A percentile compares a stretch with the other conserved stretches of the same genome.
Evolutionary conservation across 441 rosid genomes (phyloP).

Genomic region (Adansonia madagascariensis): DNA sequence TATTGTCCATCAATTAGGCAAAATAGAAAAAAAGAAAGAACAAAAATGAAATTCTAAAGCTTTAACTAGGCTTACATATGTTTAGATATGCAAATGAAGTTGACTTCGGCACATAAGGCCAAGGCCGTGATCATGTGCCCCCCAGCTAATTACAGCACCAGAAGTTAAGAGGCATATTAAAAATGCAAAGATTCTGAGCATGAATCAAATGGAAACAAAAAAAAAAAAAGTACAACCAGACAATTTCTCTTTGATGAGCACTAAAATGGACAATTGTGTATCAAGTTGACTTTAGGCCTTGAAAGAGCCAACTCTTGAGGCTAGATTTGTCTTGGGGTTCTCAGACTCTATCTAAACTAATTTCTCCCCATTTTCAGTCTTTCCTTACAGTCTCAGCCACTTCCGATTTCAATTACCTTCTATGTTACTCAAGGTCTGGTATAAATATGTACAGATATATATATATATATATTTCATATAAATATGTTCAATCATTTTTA

Average conservation of each 20-base stretch:
- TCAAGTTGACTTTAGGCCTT: conserved; percentile 22
- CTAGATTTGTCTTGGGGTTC: not conserved
- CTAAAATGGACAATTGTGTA: conserved; percentile 8
- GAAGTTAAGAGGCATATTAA: too few species aligned
- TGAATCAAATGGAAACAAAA: conserved; percentile 1
- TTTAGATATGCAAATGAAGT: conserved; percentile 16
- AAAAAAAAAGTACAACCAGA: not conserved
- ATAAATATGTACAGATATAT: too few species aligned
- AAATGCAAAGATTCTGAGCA: not conserved
- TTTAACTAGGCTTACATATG: not conserved
- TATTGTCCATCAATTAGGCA: not conserved
- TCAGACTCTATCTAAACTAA: not conserved
- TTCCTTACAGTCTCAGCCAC: conserved; percentile 4
- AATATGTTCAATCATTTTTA: too few species aligned
- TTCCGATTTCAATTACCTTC: not conserved
- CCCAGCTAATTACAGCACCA: not conserved
- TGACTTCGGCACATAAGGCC: conserved; percentile 5
- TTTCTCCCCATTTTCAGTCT: too few species aligned
- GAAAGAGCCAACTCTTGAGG: not conserved
- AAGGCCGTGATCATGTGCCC: conserved; percentile 5
- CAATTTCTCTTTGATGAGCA: not conserved
- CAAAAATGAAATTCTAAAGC: not conserved
- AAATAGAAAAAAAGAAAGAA: not conserved
- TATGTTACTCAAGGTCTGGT: too few species aligned
- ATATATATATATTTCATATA: too few species aligned